Evolutionary conservation across 2,329 filamentous ascomycete genomes (phyloP), one percentile per base, ranked within the genome.

Genomic region (Aspergillus fijiensis): DNA sequence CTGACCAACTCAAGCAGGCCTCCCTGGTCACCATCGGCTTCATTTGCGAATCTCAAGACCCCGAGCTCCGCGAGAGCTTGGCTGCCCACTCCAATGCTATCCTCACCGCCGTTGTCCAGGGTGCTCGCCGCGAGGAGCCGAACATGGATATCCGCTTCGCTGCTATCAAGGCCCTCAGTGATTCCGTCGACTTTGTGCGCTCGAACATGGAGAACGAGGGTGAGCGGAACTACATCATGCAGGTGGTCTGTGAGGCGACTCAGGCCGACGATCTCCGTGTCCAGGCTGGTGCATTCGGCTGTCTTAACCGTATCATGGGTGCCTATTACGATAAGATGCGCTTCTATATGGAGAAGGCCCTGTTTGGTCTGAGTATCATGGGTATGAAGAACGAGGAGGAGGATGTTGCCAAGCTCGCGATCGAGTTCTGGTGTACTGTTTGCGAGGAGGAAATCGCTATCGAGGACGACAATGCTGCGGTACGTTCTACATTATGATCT

Each of bases 351-450:
- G 95, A 99, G 84, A 98, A 98, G 86, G 95, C 95, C 39, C 85
- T 99, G 49, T 99, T 99, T 71, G 95, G 95, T 60, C 85, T 99
- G 47, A 99, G 95, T 45, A 96, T 99, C 65, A 88, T 96, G 75
- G 95, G 95, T 68, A 99, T 99, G 95, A 97, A 96, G 86, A 96
- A 88, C 70, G 89, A 93, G 7, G 95, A 99, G 70, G 95, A 99
- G 78, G 95, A 99, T 75, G 95, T 99, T 57, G 91, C 95, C 63
- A 99, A 99, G 84, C 85, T 99, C 59, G 95, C 95, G 42, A 92
- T 99, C 67, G 95, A 99, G 76, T 99, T 99, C 81, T 99, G 95
- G 95, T 98, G 94, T 82, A 97, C 95, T n/a, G 95, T 99, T 52
- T 99, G 95, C 77, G 95, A 99, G 77, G 95, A 99, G 80, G 95